Base-by-base conservation (phyloP, 2,329 filamentous ascomycete genomes). In the Rasamsonia emersonii region DNA sequence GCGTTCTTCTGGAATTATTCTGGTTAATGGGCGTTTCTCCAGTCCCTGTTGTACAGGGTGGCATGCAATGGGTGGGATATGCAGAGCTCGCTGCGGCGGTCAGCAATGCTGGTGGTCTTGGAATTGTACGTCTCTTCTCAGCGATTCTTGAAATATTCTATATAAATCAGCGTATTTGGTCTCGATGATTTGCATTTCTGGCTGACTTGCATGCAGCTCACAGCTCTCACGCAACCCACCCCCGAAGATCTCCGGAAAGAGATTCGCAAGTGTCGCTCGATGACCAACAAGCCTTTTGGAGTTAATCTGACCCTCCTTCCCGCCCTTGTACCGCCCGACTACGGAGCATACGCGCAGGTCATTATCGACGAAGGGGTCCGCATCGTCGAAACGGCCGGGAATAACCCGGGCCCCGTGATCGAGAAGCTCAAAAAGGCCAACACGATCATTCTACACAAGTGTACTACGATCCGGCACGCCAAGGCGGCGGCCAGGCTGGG, bases 291-390 rank as follows among this genome's bases (percentile, higher is more conserved):
- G 40, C 65, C 65, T 25, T 96, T 98, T 60, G 91, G 73, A 51
- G 89, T 96, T 49, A 98, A 98, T 66, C 75, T 96, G 46, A 98
- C 91, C 6, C 79, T 96, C 40, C 79, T 96, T 27, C 91, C 91
- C 17, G 75, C 88, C 35, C 74, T 96, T 48, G 79, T 86, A 7
- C 86, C 91, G 5, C 91, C 91, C 4, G 81, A 96, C 70, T 98
- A 98, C 60, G 75, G 67, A 40, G 89, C 85, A 39, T 98, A 93
- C 64, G 86, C 89, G 17, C 83, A 85, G 61, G 84, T 88, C 33
- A 79, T 93, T 53, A 88, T 98, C 53, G 88, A 95, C 54, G 88
- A 95, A 66, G 88, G 86, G 36, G 71, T 96, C 62, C 76, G 74
- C 43, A 80, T 96, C 40, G 89, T 96, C 46, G 91, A 96, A 66